Evolutionary conservation across 176 grass and related monocot species (phyloP).

Genomic region (Hyparrhenia diplandra): DNA sequence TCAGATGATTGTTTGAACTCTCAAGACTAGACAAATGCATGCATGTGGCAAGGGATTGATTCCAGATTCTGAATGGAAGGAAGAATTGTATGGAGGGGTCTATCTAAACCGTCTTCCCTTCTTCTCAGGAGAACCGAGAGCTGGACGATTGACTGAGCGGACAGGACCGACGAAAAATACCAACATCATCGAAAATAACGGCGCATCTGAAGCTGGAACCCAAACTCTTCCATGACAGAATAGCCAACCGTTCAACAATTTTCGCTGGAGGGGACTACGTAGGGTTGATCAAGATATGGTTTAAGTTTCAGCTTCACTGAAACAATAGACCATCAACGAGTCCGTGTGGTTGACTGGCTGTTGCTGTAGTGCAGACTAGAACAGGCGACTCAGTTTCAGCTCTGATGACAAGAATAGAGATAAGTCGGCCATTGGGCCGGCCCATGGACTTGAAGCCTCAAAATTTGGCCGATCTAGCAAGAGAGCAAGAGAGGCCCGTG

Average conservation of each 20-base stretch:
- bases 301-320: neutral
- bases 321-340: neutral
- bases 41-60: neutral
- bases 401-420: neutral
- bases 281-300: neutral
- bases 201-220: neutral
- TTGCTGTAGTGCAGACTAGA: neutral
- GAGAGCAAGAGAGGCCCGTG: neutral
- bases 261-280: neutral
- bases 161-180: neutral
- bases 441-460: neutral
- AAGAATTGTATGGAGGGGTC: neutral
- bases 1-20: neutral
- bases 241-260: neutral
- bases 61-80: neutral
- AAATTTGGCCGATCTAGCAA: neutral
- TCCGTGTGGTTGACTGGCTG: neutral
- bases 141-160: neutral
- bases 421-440: neutral
- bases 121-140: neutral
- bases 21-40: neutral
- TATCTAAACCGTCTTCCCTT: neutral
- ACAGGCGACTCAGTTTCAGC: neutral
- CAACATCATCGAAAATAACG: neutral
- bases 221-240: neutral